phyloP scores from a whole-genome alignment of 2,329 filamentous ascomycete species.

The Penicillium sp. region DNA sequence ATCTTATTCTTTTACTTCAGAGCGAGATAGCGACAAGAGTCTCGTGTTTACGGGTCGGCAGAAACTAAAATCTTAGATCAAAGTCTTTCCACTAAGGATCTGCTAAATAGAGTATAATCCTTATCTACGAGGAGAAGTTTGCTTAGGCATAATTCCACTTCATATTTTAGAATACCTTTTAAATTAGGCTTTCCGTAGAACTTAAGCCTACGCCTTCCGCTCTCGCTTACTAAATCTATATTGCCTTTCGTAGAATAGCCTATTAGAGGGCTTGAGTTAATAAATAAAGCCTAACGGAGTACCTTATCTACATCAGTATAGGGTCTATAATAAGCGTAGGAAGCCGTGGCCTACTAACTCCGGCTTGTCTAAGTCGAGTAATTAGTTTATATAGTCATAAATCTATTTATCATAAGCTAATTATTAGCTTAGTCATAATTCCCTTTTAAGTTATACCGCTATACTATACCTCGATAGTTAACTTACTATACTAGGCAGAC shows the following conservation, averaged over 20 bases:
- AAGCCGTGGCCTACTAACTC: not conserved
- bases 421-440: not conserved
- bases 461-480: not conserved
- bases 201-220: not conserved
- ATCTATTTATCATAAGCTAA: not conserved
- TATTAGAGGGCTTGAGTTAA: not conserved
- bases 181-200: not conserved
- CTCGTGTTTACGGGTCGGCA: not conserved
- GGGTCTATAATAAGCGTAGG: not conserved
- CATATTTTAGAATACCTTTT: not conserved
- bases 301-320: not conserved
- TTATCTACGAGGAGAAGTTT: not conserved
- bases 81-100: not conserved
- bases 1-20: not conserved
- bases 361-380: not conserved
- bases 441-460: not conserved
- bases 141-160: not conserved
- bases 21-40: not conserved
- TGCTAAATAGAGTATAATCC: not conserved
- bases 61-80: not conserved
- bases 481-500: conserved; percentile 2
- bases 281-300: not conserved
- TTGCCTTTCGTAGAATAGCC: not conserved
- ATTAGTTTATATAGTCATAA: not conserved
- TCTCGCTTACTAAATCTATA: not conserved